Base-by-base conservation (phyloP, 2,329 filamentous ascomycete species). In the Paraconiothyrium sp. region DNA sequence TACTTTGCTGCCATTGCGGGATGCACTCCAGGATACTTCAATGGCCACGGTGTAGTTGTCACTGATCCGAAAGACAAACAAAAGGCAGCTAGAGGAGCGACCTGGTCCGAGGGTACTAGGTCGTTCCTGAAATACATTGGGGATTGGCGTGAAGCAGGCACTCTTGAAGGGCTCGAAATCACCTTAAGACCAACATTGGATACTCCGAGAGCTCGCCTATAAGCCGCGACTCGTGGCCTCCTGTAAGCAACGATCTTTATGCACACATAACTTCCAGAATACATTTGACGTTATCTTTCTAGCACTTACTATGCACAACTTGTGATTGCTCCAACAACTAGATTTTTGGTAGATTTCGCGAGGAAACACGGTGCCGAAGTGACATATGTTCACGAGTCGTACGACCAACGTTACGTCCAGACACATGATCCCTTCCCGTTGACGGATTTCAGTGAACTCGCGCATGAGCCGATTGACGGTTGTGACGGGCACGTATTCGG, bases 21-120 rank as follows among this genome's bases (percentile, higher is more conserved):
- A 3, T 66, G 66, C 44, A 68, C 66, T 16, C 64, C 58, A 11
- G 54, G 58, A n/a, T 66, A 63, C 44, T 61, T 67, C 43, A 67
- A 65, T 10, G 39, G 30, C 1, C n/a, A 59, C 20, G 57, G 57
- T 11, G 50, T 8, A 3, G 41, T 39, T 20, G 32, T n/a, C 8
- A 39, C 49, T 3, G 49, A 48, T 39, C 39, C 22, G 20, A 32
- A 10, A 41, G 49, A 44, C 5, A 54, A 37, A 27, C 30, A 22
- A 20, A 59, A 54, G 39, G 35, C 32, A 32, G 57, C 47, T 2
- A 43, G 55, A 22, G 46, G 44, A 32, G 44, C 46, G 13, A 34
- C 27, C 3, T 57, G 55, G 55, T 37, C 30, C 24, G 55, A 57
- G 24, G 55, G 55, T 13, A 57, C 46, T 13, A 30, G 47, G 11